These are phyloP conservation scores for Diaporthe ampelina DNA, from an alignment of 2,329 filamentous ascomycete species.

Conservation along the genomic window DNA sequence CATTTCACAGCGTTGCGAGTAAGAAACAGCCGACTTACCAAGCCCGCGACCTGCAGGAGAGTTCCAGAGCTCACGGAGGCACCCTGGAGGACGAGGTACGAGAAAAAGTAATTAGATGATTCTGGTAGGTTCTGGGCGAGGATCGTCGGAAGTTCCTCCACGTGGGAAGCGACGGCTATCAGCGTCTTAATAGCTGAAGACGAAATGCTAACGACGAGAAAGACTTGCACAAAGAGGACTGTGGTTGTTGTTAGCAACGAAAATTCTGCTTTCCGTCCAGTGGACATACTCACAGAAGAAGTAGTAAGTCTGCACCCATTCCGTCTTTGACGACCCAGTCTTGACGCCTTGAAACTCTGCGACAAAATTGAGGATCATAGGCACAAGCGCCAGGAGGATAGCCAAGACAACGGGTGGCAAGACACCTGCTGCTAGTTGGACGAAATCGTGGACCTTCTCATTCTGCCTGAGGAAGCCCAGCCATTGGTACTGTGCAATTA, in stretches of 20 bases:
- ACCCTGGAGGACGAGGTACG: conserved; percentile 96
- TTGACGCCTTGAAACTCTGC: conserved; percentile 83
- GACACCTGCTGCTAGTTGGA: conserved; percentile 82
- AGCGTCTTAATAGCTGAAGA: conserved; percentile 77
- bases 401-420: conserved; percentile 83
- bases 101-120: conserved; percentile 97
- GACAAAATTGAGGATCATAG: conserved; percentile 81
- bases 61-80: conserved; percentile 92
- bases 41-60: conserved; percentile 83
- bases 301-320: conserved; percentile 93
- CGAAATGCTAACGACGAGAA: conserved; percentile 91
- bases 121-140: conserved; percentile 86
- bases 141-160: conserved; percentile 76
- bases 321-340: conserved; percentile 82
- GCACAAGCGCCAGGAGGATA: conserved; percentile 84
- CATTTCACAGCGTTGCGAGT: neutral
- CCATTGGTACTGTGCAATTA: conserved; percentile 78
- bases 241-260: neutral
- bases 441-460: conserved; percentile 70
- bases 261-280: neutral
- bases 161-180: conserved; percentile 68
- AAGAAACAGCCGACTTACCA: conserved; percentile 60
- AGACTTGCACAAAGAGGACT: conserved; percentile 84
- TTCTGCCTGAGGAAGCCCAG: conserved; percentile 77
- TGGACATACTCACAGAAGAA: conserved; percentile 72